phyloP scores from a whole-genome alignment of 768 basidiomycete species.

The Suillus spraguei region DNA sequence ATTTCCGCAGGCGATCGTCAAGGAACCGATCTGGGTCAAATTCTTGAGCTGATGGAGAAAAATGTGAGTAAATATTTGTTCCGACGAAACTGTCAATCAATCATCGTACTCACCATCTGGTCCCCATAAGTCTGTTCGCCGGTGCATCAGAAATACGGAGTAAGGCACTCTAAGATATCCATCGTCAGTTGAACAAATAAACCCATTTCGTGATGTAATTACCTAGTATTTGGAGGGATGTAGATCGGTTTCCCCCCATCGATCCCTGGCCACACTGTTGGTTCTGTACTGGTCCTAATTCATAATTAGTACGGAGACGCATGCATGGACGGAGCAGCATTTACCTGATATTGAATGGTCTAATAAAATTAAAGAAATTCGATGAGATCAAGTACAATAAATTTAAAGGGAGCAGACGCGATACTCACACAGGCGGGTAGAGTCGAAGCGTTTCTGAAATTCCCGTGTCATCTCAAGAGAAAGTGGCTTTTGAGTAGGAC shows the following conservation, averaged over 20 bases:
- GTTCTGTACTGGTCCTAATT: conserved; percentile 26
- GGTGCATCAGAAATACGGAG: conserved; percentile 58
- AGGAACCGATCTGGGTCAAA: conserved; percentile 74
- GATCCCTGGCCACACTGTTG: conserved; percentile 25
- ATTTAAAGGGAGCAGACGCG: neutral
- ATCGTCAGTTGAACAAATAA: neutral
- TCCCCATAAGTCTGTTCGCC: conserved; percentile 65
- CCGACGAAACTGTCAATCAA: too few species aligned
- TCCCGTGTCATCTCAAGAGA: neutral
- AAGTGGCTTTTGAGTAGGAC: neutral
- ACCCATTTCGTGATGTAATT: neutral
- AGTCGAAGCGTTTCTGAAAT: conserved; percentile 31
- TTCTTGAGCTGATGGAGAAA: conserved; percentile 41
- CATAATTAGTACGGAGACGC: neutral
- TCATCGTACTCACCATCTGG: conserved; percentile 50
- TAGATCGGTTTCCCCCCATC: conserved; percentile 33
- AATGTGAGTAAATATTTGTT: neutral
- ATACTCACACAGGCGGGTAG: conserved; percentile 34
- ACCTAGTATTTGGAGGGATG: conserved; percentile 35
- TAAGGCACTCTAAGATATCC: conserved; percentile 39
- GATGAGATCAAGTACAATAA: neutral
- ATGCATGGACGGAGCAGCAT: neutral
- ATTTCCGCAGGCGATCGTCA: conserved; percentile 58
- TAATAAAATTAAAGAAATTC: conserved; percentile 2
- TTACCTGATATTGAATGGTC: conserved; percentile 30